phyloP scores from a whole-genome alignment of 129 eudicot genomes.

The Flaveria robusta region DNA sequence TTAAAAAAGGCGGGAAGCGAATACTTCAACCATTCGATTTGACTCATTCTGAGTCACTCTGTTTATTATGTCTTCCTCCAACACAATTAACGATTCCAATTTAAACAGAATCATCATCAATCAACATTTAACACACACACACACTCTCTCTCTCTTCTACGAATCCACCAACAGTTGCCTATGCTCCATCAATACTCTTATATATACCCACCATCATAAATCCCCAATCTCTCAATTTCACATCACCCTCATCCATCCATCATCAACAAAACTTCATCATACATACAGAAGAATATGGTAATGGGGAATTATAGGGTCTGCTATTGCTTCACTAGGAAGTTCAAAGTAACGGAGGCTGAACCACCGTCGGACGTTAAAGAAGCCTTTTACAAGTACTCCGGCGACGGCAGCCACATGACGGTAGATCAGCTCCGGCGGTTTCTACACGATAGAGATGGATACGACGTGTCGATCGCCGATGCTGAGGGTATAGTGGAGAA shows the following conservation, averaged over 20 bases:
- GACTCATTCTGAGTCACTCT: constrained; percentile 15
- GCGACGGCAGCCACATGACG: constrained; percentile 60
- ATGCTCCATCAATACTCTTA: constrained; percentile 14
- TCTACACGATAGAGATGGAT: constrained; percentile 42
- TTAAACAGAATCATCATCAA: constrained; percentile 15
- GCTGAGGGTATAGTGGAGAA: constrained; percentile 55
- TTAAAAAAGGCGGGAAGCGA: constrained; percentile 33
- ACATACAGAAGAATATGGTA: background rate
- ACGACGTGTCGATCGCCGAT: constrained; percentile 30
- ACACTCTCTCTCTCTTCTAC: background rate
- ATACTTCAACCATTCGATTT: constrained; percentile 15
- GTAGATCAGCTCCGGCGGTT: constrained; percentile 70
- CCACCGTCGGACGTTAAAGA: constrained; percentile 65
- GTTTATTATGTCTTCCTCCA: background rate
- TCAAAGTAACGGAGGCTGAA: constrained; percentile 51
- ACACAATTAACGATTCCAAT: constrained; percentile 14
- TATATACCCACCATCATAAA: background rate
- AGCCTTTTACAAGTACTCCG: constrained; percentile 47
- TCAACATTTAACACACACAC: background rate
- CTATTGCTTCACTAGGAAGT: constrained; percentile 64
- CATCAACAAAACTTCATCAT: background rate
- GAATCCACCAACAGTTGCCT: constrained; percentile 26
- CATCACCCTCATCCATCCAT: background rate
- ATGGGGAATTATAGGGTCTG: constrained; percentile 76
- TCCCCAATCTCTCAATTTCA: background rate